These are phyloP conservation scores for Ophiostoma sp. DNA, from an alignment of 2,329 filamentous ascomycete species.

Conservation along the genomic window DNA sequence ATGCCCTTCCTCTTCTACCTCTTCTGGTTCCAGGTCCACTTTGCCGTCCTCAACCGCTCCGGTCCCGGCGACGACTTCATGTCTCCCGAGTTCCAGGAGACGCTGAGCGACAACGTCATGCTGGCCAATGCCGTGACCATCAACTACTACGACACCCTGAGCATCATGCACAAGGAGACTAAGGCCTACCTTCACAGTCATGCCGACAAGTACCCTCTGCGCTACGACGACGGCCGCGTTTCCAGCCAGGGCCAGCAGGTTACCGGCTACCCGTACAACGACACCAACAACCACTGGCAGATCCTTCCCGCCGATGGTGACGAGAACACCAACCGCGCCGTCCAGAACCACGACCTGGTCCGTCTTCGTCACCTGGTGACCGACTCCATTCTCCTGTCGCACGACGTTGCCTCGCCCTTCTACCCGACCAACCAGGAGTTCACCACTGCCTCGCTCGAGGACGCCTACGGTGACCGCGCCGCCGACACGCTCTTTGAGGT, in stretches of 20 bases:
- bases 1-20: conserved; percentile 97
- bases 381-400: conserved; percentile 81
- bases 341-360: conserved; percentile 82
- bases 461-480: conserved; percentile 70
- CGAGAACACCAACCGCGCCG: conserved; percentile 59
- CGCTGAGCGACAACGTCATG: conserved; percentile 92
- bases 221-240: conserved; percentile 95
- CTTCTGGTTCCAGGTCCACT: conserved; percentile 99
- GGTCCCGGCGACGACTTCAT: conserved; percentile 98
- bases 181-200: conserved; percentile 96
- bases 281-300: conserved; percentile 99
- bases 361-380: conserved; percentile 85
- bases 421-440: conserved; percentile 99
- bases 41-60: conserved; percentile 81
- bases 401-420: conserved; percentile 95
- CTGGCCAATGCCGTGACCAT: conserved; percentile 81
- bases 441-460: conserved; percentile 73
- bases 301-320: conserved; percentile 69
- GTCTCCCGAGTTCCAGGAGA: conserved; percentile 97
- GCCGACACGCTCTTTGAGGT: conserved; percentile 95
- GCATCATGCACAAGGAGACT: conserved; percentile 93
- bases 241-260: conserved; percentile 98
- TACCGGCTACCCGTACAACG: conserved; percentile 95
- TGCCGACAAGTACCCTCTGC: conserved; percentile 80
- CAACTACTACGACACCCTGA: conserved; percentile 86